Percentiles rank a stretch among this genome's conserved stretches.
These are phyloP conservation scores for Prunus armeniaca DNA, from an alignment of 306 rosid genomes.

Conservation along the genomic window DNA sequence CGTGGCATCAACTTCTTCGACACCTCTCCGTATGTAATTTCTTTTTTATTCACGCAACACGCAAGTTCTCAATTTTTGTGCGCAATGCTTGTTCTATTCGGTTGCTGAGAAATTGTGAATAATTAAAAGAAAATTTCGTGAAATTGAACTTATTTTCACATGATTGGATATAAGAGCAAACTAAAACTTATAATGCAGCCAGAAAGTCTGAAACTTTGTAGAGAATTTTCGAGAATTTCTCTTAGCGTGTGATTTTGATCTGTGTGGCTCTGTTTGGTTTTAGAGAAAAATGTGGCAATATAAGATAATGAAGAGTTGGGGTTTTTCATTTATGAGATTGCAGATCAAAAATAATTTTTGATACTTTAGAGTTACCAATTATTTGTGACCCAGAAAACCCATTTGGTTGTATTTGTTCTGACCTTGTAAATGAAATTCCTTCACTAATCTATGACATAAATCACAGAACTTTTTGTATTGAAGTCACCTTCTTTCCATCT, in stretches of 20 bases:
- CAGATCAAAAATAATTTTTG: background rate
- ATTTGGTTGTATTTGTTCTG: slow-evolving; percentile 8
- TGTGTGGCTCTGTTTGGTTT: slow-evolving; percentile 9
- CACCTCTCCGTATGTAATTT: slow-evolving; percentile 71
- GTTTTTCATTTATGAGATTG: background rate
- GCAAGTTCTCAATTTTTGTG: background rate
- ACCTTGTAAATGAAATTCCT: background rate
- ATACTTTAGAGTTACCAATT: background rate
- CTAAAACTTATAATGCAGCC: background rate
- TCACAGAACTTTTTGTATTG: background rate
- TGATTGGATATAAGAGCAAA: background rate
- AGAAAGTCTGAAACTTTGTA: background rate
- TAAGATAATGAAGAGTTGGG: background rate
- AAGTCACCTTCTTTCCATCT: background rate
- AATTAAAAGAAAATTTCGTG: background rate
- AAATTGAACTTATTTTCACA: background rate
- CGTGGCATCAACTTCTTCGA: slow-evolving; percentile 90
- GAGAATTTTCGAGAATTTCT: background rate
- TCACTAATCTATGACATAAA: background rate
- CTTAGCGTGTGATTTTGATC: background rate
- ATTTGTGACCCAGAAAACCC: background rate
- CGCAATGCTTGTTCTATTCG: background rate
- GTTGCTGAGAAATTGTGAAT: background rate
- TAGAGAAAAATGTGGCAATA: background rate
- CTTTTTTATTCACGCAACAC: background rate